Evolutionary conservation across 1,139 yeast genomes (phyloP).

Genomic region (Candida sanyaensis): DNA sequence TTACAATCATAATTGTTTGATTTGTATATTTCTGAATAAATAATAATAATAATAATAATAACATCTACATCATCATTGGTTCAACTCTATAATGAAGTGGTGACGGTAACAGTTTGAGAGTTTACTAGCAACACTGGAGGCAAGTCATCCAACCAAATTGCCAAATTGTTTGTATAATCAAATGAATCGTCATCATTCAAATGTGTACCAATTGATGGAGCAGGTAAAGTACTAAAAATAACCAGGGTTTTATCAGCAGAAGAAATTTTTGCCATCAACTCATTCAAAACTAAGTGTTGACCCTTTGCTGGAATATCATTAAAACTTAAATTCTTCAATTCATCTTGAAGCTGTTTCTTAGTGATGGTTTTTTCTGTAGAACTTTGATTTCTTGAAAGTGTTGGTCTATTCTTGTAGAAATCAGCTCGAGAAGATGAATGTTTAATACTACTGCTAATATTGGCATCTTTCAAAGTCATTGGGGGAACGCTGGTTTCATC

Average conservation of each 20-base stretch:
- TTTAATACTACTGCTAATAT: slow-evolving; percentile 9
- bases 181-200: slow-evolving; percentile 64
- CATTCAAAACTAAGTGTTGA: slow-evolving; percentile 86
- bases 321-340: slow-evolving; percentile 54
- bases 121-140: slow-evolving; percentile 84
- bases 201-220: slow-evolving; percentile 84
- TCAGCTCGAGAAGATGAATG: slow-evolving; percentile 12
- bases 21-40: background rate
- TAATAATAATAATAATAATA: too few relatives aligned
- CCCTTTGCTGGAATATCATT: slow-evolving; percentile 89
- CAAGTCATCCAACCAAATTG: slow-evolving; percentile 76
- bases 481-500: slow-evolving; percentile 13
- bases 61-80: too few relatives aligned
- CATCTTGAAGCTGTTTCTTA: slow-evolving; percentile 40
- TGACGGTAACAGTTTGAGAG: slow-evolving; percentile 93
- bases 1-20: background rate
- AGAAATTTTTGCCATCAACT: slow-evolving; percentile 65
- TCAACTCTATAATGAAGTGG: slow-evolving; percentile 78
- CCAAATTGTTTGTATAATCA: slow-evolving; percentile 74
- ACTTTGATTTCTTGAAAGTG: slow-evolving; percentile 5
- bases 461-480: slow-evolving; percentile 14
- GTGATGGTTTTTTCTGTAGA: slow-evolving; percentile 22
- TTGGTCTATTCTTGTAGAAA: slow-evolving; percentile 10
- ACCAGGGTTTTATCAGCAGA: slow-evolving; percentile 64
- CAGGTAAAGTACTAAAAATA: slow-evolving; percentile 85